These are phyloP conservation scores for Dipteronia dyeriana DNA, from an alignment of 345 rosid genomes.

Conservation along the genomic window DNA sequence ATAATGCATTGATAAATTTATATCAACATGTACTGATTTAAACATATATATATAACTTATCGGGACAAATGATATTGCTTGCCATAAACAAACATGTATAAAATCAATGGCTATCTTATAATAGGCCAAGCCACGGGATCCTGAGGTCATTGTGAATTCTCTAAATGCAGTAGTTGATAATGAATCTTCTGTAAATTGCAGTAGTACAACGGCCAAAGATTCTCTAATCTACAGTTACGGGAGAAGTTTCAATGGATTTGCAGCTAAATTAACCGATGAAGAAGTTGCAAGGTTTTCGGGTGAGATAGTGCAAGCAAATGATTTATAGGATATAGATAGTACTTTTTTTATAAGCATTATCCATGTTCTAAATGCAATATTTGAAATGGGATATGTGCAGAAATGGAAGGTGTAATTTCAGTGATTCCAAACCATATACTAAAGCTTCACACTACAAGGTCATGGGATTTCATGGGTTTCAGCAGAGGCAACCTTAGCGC, in stretches of 20 bases:
- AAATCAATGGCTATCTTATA: no score
- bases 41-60: no score
- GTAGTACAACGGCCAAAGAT: constrained; percentile 29
- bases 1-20: no score
- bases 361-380: background rate
- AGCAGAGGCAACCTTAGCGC: background rate
- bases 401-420: constrained; percentile 40
- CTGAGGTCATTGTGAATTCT: background rate
- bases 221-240: constrained; percentile 41
- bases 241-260: constrained; percentile 46
- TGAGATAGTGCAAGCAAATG: constrained; percentile 4
- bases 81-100: background rate
- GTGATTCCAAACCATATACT: constrained; percentile 35
- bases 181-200: constrained; percentile 14
- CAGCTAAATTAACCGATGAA: constrained; percentile 41
- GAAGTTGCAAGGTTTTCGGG: constrained; percentile 41
- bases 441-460: constrained; percentile 38
- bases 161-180: background rate
- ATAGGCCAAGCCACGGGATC: background rate
- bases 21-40: no score
- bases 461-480: constrained; percentile 47
- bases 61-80: background rate
- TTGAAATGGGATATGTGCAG: constrained; percentile 19
- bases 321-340: no score
- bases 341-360: background rate